phyloP scores from a whole-genome alignment of 208 protist species.

The Naegleria lovaniensis region DNA sequence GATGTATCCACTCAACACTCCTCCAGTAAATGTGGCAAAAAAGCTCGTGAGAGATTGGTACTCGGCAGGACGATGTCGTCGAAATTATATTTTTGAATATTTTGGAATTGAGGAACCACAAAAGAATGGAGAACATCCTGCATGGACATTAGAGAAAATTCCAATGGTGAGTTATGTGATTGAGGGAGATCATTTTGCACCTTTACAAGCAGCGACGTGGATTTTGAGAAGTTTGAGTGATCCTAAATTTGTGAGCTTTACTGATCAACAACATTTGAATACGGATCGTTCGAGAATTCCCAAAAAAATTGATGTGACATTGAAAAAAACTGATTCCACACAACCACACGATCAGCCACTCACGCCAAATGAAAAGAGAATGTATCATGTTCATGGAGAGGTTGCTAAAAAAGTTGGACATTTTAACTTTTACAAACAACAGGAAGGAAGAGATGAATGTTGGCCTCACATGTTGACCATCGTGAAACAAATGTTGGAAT shows the following conservation, averaged over 20 bases:
- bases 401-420: background rate
- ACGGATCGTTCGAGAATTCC: too few relatives aligned
- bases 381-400: background rate
- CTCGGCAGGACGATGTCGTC: background rate
- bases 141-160: background rate
- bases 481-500: too few relatives aligned
- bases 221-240: background rate
- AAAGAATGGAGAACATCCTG: background rate
- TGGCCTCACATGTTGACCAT: background rate
- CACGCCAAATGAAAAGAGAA: background rate
- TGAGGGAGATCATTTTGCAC: background rate
- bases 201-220: background rate
- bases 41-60: background rate
- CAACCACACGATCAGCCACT: background rate
- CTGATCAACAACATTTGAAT: background rate
- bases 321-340: background rate
- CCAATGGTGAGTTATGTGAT: background rate
- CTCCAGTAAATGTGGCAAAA: background rate
- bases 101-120: background rate
- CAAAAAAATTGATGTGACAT: background rate
- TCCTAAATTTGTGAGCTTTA: background rate
- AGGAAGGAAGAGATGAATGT: background rate
- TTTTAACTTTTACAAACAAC: background rate
- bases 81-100: background rate
- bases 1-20: background rate